Evolutionary conservation across 2,329 filamentous ascomycete species (phyloP).

Genomic region (Ceratocystis harringtonii): DNA sequence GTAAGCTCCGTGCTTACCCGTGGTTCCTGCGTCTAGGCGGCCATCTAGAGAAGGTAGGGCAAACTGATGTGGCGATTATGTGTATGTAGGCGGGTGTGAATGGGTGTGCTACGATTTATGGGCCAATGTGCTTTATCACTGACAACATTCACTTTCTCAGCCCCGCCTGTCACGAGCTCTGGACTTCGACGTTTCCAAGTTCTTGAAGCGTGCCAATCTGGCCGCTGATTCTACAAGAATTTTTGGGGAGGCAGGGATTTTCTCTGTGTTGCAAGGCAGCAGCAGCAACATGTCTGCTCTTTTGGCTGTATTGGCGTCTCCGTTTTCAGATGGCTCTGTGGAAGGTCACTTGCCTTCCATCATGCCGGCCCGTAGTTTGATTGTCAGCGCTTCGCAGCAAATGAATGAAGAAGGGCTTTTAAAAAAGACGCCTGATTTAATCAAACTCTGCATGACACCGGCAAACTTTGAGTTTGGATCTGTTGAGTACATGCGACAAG

Average conservation of each 20-base stretch:
- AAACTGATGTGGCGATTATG: neutral
- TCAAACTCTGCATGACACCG: neutral
- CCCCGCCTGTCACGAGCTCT: neutral
- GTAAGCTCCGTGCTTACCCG: neutral
- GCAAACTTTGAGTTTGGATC: neutral
- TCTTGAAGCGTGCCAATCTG: neutral
- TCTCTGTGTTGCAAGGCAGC: neutral
- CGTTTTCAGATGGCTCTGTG: neutral
- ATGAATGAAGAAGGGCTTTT: neutral
- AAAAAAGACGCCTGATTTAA: neutral
- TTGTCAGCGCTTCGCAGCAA: neutral
- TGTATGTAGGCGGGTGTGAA: neutral
- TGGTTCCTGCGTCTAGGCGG: neutral
- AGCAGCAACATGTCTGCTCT: neutral
- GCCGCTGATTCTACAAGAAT: neutral
- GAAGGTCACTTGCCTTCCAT: neutral
- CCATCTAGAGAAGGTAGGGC: neutral
- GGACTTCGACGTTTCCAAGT: neutral
- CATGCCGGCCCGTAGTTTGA: neutral
- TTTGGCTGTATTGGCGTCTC: neutral
- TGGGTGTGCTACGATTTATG: neutral
- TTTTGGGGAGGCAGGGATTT: neutral
- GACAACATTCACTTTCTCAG: neutral
- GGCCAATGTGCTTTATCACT: neutral
- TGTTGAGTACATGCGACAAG: neutral